Base-by-base conservation (phyloP, 2,329 filamentous ascomycete species). In the Aureobasidium sp. region DNA sequence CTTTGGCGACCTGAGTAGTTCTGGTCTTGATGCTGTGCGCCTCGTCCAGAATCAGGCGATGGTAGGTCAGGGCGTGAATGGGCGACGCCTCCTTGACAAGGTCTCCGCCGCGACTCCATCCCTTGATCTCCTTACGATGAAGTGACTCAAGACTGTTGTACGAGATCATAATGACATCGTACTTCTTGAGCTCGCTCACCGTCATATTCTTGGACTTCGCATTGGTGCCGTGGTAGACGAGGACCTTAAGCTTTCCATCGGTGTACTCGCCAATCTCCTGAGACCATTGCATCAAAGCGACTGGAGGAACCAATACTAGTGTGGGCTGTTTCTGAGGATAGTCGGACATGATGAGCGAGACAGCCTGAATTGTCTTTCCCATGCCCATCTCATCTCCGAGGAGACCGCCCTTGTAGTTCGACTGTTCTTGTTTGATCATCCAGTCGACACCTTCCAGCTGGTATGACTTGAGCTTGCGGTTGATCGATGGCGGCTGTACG, bases 351-450 rank as follows among this genome's bases (percentile, higher is more conserved):
- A 99, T 91, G 48, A 99, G 82, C 3, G 93, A 97, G 20, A 99
- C 94, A 2, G 94, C 93, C 75, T 99, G 94, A 56, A 99, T 97
- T 0, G 94, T 99, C 78, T 99, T 99, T 55, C 94, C 94, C 77
- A 99, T 89, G 7, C 94, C 94, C 94, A 99, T 99, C 76, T 99
- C 94, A 68, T 99, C 94, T 63, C 94, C 94, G 1, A 99, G 82
- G 2, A 99, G 80, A 15, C 94, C 94, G 20, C 94, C 94, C 70
- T 87, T 90, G 83, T 92, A 97, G 42, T 88, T 77, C 0, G 85
- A 88, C 75, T 89, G 80, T 73, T 99, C 94, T 82, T 97, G 96
- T 61, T 83, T 87, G 64, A 83, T 85, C 91, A 99, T 95, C 94
- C 94, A 99, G 56, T 91, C 87, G 42, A 99, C 80, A 5, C 94